phyloP scores from a whole-genome alignment of 1,284 basidiomycete genomes.

The Salmacisia buchloeana region DNA sequence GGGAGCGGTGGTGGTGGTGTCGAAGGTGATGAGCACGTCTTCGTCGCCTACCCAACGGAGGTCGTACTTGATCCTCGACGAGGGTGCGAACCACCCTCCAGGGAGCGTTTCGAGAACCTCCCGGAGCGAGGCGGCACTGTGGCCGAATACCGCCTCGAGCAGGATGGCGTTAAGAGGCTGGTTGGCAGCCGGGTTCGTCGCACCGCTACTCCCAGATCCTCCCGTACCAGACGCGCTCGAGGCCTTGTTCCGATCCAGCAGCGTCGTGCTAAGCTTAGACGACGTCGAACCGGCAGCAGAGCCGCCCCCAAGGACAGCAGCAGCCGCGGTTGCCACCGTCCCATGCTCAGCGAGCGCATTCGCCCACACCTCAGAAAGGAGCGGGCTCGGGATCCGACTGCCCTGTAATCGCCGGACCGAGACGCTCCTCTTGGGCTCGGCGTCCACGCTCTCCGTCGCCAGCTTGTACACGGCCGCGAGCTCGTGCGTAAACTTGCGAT shows the following conservation, averaged over 20 bases:
- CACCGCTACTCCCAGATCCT: constrained; percentile 11
- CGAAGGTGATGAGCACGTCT: constrained; percentile 34
- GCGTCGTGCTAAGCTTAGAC: neutral
- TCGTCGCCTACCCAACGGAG: constrained; percentile 37
- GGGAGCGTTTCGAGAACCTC: constrained; percentile 21
- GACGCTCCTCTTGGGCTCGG: constrained; percentile 36
- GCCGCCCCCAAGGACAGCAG: neutral
- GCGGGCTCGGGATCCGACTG: constrained; percentile 33
- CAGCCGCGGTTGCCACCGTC: neutral
- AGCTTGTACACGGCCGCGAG: constrained; percentile 37
- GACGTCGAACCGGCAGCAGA: neutral
- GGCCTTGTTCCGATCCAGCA: neutral
- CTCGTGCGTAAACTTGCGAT: constrained; percentile 40
- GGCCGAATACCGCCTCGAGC: constrained; percentile 36
- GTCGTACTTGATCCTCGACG: constrained; percentile 21
- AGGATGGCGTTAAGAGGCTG: constrained; percentile 36
- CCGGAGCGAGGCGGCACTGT: constrained; percentile 30
- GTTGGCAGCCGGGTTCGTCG: constrained; percentile 20
- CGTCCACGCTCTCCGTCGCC: constrained; percentile 34
- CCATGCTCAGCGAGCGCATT: neutral
- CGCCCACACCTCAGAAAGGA: constrained; percentile 31
- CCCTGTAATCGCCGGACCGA: constrained; percentile 38
- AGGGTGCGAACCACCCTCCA: neutral
- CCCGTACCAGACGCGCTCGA: neutral
- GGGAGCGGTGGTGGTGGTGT: no score